Evolutionary conservation across 169 alveolate species (phyloP).

Genomic region (Plasmodium vivax): DNA sequence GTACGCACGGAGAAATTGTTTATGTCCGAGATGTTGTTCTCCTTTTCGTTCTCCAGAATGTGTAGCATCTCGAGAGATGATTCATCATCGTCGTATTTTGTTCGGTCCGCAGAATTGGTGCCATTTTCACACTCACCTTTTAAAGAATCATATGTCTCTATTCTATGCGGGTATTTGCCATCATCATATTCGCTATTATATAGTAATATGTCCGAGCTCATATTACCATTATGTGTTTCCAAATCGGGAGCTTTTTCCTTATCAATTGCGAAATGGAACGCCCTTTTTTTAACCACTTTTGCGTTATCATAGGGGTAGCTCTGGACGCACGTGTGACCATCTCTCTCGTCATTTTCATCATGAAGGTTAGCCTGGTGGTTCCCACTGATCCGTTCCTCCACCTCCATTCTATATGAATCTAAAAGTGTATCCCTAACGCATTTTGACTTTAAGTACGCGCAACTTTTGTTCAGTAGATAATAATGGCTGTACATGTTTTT

Average conservation of each 20-base stretch:
- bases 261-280: not conserved
- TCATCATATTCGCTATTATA: not conserved
- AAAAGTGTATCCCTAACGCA: constrained; percentile 8
- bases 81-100: constrained; percentile 8
- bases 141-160: constrained; percentile 2
- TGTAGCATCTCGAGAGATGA: not conserved
- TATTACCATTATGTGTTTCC: not conserved
- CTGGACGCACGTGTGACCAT: not conserved
- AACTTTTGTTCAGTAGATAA: constrained; percentile 47
- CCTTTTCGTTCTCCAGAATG: not conserved
- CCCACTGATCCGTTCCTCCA: not conserved
- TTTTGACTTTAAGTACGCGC: constrained; percentile 44
- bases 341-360: not conserved
- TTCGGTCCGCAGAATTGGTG: not conserved
- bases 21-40: not conserved
- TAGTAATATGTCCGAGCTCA: not conserved
- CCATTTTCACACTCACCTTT: constrained; percentile 6
- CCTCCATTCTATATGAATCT: constrained; percentile 12
- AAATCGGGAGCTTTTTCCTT: not conserved
- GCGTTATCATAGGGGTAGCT: not conserved
- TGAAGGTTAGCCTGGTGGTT: not conserved
- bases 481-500: constrained; percentile 30
- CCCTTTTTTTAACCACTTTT: not conserved
- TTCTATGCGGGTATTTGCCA: not conserved
- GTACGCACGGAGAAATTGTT: not conserved